Evolutionary conservation across 1,139 yeast species (phyloP), one percentile per base, ranked within the genome.

Genomic region (Blastobotrys raffinosifermentans): DNA sequence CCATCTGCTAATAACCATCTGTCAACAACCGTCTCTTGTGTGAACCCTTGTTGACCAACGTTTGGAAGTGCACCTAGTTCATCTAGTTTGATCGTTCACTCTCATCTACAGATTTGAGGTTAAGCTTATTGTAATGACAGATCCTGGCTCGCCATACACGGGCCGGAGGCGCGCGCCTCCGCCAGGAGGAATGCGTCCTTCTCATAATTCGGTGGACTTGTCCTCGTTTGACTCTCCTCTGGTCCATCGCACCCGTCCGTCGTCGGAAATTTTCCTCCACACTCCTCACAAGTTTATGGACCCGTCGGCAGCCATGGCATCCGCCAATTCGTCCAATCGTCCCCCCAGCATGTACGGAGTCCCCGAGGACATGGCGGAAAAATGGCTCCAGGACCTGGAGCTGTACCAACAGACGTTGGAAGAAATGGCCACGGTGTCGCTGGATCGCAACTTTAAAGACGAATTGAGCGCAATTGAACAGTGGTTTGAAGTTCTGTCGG

Each of bases 401-500:
- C 45, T 55, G 31, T 59, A 58, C 40, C 60, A 60, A 40, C 40
- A 42, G 11, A 56, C 61, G 11, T 42, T 59, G 39, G 63, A 59
- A 30, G 59, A 59, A 35, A 60, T 60, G 61, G 61, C 65, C 9
- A 49, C 60, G 10, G 63, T 57, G 16, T 44, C 56, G 16, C 43
- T 57, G 35, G 60, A 55, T 36, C 46, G 45, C 37, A 46, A 47
- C 38, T 51, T 50, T 39, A 50, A 48, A 31, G 53, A 50, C 20
- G 54, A 50, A 34, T 41, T 50, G 14, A 34, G 39, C 19, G 55
- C 61, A 14, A 55, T 63, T 35, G 66, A 63, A 45, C 55, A 58
- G 37, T 63, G 67, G 67, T 63, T 63, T 41, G 53, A 57, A 14
- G 60, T 60, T 11, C 47, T 63, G 27, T 44, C 54, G 20, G 63